Base-by-base conservation (phyloP, 345 rosid genomes). In the Euphorbia pulcherrima region DNA sequence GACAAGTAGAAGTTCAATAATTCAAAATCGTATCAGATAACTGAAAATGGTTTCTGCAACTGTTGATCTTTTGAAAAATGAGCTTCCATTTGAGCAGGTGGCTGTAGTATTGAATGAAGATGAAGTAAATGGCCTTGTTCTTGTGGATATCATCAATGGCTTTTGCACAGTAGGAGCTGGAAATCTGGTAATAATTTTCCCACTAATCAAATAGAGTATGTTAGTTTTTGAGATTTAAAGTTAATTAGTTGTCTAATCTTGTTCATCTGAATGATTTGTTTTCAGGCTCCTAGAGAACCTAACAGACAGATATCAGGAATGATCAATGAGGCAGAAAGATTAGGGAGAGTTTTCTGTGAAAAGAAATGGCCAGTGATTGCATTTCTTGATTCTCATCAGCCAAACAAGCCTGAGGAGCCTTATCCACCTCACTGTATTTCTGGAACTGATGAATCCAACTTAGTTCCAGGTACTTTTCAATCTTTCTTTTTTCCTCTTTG, bases 161-260 rank as follows among this genome's bases (percentile, higher is more conserved):
- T 87, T 93, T 67, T 93, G 97, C 74, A 86, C 92, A 1, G 84
- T 86, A 44, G 90, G 96, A 62, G 84, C 96, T 63, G 96, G 97
- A 27, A 85, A 83, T 76, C 72, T 90, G 96, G 97, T 88, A 74
- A 13, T 57, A 18, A 48, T 17, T 23, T 10, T 53, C 24, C n/a
- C n/a, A n/a, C n/a, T n/a, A n/a, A n/a, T n/a, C 7, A 33, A 33
- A 33, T 33, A 33, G 3, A 33, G 3, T 33, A 33, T 33, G 37
- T 3, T 2, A 2, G 7, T 33, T 33, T 33, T 33, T 33, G 37
- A 33, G 7, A 3, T 7, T 33, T 33, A 33, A 33, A 3, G 7
- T 7, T 7, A 18, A 8, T 44, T 44, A 44, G 50, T 44, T 11
- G 50, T 44, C 50, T 44, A 44, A 44, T 12, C 1, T 12, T 1